Evolutionary conservation across 1,284 basidiomycete species (phyloP).

Genomic region (Ceratorhiza oryzae-sativae): DNA sequence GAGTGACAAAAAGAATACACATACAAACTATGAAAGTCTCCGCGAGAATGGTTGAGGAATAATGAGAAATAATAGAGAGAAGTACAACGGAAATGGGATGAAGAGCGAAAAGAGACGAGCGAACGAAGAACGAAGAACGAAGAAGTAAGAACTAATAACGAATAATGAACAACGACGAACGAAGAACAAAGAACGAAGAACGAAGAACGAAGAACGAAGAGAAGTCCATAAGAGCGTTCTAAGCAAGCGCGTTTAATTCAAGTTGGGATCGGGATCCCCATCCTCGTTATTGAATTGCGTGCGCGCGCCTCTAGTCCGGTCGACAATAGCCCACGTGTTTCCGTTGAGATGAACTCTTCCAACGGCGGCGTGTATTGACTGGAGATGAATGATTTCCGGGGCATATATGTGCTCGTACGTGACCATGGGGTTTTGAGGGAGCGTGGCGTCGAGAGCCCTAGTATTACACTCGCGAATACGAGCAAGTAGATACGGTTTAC

Average conservation of each 20-base stretch:
- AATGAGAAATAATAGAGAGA: no score
- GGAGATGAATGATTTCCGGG: neutral
- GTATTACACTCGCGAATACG: conserved; percentile 2
- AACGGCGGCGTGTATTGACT: neutral
- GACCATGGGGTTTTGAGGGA: conserved; percentile 12
- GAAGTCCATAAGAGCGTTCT: no score
- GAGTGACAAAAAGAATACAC: no score
- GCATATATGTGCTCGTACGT: neutral
- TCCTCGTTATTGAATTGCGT: conserved; percentile 15
- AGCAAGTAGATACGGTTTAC: conserved; percentile 7
- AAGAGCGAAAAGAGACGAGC: no score
- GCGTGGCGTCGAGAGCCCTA: neutral
- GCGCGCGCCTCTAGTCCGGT: neutral
- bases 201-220: no score
- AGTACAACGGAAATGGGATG: no score
- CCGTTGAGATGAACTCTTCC: neutral
- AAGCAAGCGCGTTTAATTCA: neutral
- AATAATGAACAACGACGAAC: no score
- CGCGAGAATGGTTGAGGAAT: no score
- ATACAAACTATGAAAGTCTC: no score
- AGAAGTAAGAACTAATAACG: no score
- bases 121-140: no score
- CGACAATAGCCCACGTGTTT: conserved; percentile 21
- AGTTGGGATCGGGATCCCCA: neutral
- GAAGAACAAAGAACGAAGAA: no score